Base-by-base conservation (phyloP, 306 rosid genomes). In the Mucuna pruriens region DNA sequence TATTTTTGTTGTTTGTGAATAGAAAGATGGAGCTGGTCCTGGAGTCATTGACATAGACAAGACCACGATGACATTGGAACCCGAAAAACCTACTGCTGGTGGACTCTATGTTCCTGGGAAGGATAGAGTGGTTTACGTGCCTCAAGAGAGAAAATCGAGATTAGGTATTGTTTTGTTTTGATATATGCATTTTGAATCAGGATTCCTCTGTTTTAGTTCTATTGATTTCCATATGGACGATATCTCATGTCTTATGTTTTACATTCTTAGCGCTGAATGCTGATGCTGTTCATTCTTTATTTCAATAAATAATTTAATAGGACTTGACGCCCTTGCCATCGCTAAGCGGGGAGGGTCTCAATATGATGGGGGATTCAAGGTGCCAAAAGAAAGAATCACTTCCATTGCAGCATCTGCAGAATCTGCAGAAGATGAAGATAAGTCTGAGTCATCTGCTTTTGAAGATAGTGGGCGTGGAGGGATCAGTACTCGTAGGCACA, bases 61-160 rank as follows among this genome's bases (percentile, higher is more conserved):
- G 80, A 86, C 83, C 16, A 95, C 86, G 0, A 82, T 8, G 25
- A 87, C 88, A 1, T 64, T 95, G 87, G 97, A 90, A 81, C 90
- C 94, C 1, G 98, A 95, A 51, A 88, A 84, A 60, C 60, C 76
- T 12, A 69, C 71, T 19, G 78, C 79, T 3, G 93, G 92, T 23
- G 97, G 97, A 44, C 88, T 93, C 68, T 89, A 63, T 84, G 82
- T 93, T 80, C 97, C 98, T 0, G 98, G 97, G 79, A 95, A 90
- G 82, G 98, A 93, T 42, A 80, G 91, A 49, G 84, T 91, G 22
- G 91, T 80, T 33, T 95, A 86, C 52, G 87, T 87, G 38, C 90
- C 96, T 79, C 93, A 84, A 0, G 97, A 93, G 80, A 87, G 90
- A 80, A 93, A 90, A 84, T 95, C 98, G 2, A 87, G 88, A 4